These are phyloP conservation scores for Vitis cinerea DNA, from an alignment of 164 flowering plant genomes.

Conservation along the genomic window DNA sequence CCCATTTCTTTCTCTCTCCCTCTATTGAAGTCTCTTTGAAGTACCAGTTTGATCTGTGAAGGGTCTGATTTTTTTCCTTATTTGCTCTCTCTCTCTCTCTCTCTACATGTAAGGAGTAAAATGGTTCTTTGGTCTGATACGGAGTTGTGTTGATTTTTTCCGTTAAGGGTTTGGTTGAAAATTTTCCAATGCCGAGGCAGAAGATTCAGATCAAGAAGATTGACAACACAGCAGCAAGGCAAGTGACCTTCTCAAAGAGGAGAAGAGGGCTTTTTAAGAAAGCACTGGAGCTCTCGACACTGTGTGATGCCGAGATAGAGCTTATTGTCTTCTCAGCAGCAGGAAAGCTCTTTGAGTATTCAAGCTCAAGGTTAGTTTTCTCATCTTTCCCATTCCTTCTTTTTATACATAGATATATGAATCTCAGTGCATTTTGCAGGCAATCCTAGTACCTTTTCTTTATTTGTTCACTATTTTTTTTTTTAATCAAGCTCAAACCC, in stretches of 20 bases:
- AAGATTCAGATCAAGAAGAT: conserved; percentile 34
- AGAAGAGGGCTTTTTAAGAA: conserved; percentile 34
- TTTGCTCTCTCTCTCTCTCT: too few species aligned
- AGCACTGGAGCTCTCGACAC: conserved; percentile 26
- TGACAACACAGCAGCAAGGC: conserved; percentile 22
- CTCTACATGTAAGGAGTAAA: too few species aligned
- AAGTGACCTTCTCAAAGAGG: conserved; percentile 31
- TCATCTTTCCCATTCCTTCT: too few species aligned
- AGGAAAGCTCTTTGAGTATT: conserved; percentile 20
- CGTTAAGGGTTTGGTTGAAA: too few species aligned
- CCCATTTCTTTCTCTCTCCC: too few species aligned
- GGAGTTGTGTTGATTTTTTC: too few species aligned
- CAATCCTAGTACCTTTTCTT: too few species aligned
- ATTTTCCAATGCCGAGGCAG: conserved; percentile 17
- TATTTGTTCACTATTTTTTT: background rate
- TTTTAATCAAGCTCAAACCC: too few species aligned
- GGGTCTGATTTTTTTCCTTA: too few species aligned
- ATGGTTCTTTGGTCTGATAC: too few species aligned
- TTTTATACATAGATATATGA: background rate
- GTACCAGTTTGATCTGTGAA: too few species aligned
- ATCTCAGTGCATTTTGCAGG: background rate
- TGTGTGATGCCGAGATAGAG: conserved; percentile 31
- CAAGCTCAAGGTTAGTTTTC: conserved; percentile 10
- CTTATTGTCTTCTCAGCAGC: conserved; percentile 25
- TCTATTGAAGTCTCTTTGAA: too few species aligned